Evolutionary conservation across 805 yeast genomes (phyloP), one percentile per base, ranked within the genome.

Genomic region (Metschnikowia kunwiensis): DNA sequence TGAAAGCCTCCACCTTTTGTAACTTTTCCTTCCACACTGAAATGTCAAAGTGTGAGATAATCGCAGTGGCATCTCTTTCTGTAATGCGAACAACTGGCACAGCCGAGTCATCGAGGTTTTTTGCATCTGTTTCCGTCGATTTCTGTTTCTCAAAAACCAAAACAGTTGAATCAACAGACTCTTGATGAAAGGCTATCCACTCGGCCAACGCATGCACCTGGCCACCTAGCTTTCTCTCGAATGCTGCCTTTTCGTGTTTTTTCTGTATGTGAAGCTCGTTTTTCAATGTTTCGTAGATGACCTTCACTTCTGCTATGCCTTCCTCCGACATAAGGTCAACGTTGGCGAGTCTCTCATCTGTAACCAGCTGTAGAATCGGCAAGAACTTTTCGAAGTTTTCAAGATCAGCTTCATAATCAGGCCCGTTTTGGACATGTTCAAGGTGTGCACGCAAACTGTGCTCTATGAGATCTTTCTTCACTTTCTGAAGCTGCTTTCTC

Each of bases 391-490:
- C 57, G 18, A 47, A 47, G 7, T 43, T 19, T 7, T 16, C 30
- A 11, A 61, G 34, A 2, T 47, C 15, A 4, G 38, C 40, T 1
- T 49, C 58, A 24, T 46, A 37, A 2, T 53, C 38, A 34, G 51
- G 49, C 5, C 54, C 30, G 3, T 17, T 20, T 10, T 24, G 24
- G 12, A 27, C 24, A 20, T 36, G 41, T 12, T 32, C 30, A 22
- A 36, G 44, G 30, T 49, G 33, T 21, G 68, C 71, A 5, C 69
- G 57, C 19, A 81, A 47, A 5, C 72, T 55, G 44, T 74, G 79
- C 33, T 74, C 74, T 1, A 79, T 74, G 27, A 81, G 58, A 34
- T 80, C 86, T 36, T 75, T 75, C 51, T 78, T 77, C 15, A 79
- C 77, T 41, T 71, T 73, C 29, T 84, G 53, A 1, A 68, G 51